Evolutionary conservation across 805 yeast genomes (phyloP).

Genomic region (Lipomyces lipofer): DNA sequence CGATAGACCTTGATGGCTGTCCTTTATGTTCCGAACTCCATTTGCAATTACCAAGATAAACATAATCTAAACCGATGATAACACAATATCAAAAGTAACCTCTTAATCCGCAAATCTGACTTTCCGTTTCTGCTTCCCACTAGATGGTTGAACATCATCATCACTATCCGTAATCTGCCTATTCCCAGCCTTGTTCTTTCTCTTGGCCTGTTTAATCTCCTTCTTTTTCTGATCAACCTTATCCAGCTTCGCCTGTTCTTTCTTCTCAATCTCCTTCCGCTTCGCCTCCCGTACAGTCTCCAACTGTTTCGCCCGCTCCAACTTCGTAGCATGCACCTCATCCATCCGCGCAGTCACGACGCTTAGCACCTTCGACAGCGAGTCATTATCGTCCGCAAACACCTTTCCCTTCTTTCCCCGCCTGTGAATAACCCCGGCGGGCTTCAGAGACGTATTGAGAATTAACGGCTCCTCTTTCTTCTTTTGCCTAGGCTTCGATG

Average conservation of each 20-base stretch:
- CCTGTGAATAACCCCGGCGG: slow-evolving; percentile 71
- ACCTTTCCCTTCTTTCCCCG: slow-evolving; percentile 70
- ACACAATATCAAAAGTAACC: too few species aligned
- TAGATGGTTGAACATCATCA: not conserved
- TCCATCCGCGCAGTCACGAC: slow-evolving; percentile 60
- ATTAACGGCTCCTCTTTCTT: slow-evolving; percentile 31
- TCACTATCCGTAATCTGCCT: not conserved
- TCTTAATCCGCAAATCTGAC: slow-evolving; percentile 18
- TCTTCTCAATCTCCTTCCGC: slow-evolving; percentile 81
- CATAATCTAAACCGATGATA: too few species aligned
- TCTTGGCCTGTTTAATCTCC: slow-evolving; percentile 67
- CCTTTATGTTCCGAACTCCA: too few species aligned
- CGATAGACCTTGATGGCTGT: too few species aligned
- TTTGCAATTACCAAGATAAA: too few species aligned
- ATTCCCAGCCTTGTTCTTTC: slow-evolving; percentile 44
- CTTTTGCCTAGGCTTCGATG: slow-evolving; percentile 20
- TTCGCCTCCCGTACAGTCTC: slow-evolving; percentile 88
- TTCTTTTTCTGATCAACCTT: slow-evolving; percentile 74
- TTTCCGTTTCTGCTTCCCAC: slow-evolving; percentile 10
- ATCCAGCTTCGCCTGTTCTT: slow-evolving; percentile 66
- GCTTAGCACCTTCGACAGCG: slow-evolving; percentile 65
- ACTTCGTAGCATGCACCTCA: slow-evolving; percentile 81
- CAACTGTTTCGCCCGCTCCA: slow-evolving; percentile 84
- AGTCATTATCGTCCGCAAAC: slow-evolving; percentile 56
- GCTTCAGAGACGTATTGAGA: slow-evolving; percentile 78